Evolutionary conservation across 2,329 filamentous ascomycete genomes (phyloP).

Genomic region (Parasarocladium wereldwijsianum): DNA sequence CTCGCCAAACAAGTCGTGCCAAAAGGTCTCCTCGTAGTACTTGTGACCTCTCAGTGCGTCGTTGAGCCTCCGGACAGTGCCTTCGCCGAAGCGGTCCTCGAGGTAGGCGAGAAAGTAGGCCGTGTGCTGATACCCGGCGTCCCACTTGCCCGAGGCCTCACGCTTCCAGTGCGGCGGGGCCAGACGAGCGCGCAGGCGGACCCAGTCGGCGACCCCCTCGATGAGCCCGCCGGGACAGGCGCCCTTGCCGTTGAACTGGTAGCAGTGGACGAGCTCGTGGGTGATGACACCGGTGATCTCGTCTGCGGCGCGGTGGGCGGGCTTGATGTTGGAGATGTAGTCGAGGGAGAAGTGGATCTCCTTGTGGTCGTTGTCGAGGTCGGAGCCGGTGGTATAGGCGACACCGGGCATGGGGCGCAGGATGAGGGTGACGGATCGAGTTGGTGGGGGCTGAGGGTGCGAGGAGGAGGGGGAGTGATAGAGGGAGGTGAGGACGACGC

Average conservation of each 20-base stretch:
- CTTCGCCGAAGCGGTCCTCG: constrained; percentile 48
- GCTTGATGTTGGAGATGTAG: constrained; percentile 46
- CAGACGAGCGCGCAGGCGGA: constrained; percentile 59
- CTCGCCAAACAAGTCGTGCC: constrained; percentile 52
- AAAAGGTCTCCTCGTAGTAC: constrained; percentile 53
- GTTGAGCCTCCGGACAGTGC: constrained; percentile 49
- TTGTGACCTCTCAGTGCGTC: constrained; percentile 45
- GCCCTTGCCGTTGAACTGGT: constrained; percentile 58
- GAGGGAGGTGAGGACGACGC: constrained; percentile 55
- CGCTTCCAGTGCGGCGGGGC: constrained; percentile 73
- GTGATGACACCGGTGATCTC: constrained; percentile 76
- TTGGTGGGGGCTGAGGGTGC: constrained; percentile 37
- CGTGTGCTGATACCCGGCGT: constrained; percentile 78
- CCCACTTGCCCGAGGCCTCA: constrained; percentile 52
- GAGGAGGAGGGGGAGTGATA: constrained; percentile 39
- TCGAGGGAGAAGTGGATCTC: constrained; percentile 77
- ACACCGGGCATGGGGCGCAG: constrained; percentile 70
- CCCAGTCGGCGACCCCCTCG: constrained; percentile 89
- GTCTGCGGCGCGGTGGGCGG: constrained; percentile 24
- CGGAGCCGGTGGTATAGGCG: constrained; percentile 72
- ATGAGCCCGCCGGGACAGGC: constrained; percentile 62
- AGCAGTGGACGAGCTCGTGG: constrained; percentile 92
- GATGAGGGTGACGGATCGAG: constrained; percentile 73
- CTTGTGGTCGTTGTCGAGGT: constrained; percentile 75
- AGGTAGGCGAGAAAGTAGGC: constrained; percentile 84